Conservation (phyloP, 2,329 filamentous ascomycete species). For the Fonsecaea monophora region DNA sequence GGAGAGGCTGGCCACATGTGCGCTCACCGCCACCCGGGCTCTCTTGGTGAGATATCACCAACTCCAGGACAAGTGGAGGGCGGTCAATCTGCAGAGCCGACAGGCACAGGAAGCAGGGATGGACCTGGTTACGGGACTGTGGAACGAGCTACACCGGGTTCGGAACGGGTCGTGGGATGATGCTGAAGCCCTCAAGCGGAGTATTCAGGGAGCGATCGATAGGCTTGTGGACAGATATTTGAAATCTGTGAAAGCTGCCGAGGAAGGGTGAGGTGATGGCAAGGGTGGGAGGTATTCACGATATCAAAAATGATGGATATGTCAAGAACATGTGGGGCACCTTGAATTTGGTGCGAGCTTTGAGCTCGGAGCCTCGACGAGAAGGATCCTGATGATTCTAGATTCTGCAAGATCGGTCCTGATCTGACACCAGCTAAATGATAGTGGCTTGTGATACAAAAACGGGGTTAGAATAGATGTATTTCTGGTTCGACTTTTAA, state of each 20-base stretch:
- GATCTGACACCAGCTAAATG: too few species aligned
- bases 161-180: neutral
- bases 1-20: neutral
- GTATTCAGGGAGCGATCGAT: neutral
- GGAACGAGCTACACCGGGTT: neutral
- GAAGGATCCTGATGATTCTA: too few species aligned
- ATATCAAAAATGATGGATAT: too few species aligned
- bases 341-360: too few species aligned
- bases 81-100: neutral
- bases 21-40: neutral
- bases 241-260: neutral
- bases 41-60: neutral
- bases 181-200: neutral
- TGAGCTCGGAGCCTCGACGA: too few species aligned
- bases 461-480: neutral
- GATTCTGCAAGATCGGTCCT: too few species aligned
- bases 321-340: too few species aligned
- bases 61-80: neutral
- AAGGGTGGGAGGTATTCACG: neutral
- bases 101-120: neutral
- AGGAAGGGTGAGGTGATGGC: neutral
- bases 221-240: neutral
- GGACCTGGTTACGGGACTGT: neutral
- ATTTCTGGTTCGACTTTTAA: neutral
- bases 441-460: neutral